Evolutionary conservation across 495 filamentous ascomycete species (phyloP).

Genomic region (Penicillium cataractarum): DNA sequence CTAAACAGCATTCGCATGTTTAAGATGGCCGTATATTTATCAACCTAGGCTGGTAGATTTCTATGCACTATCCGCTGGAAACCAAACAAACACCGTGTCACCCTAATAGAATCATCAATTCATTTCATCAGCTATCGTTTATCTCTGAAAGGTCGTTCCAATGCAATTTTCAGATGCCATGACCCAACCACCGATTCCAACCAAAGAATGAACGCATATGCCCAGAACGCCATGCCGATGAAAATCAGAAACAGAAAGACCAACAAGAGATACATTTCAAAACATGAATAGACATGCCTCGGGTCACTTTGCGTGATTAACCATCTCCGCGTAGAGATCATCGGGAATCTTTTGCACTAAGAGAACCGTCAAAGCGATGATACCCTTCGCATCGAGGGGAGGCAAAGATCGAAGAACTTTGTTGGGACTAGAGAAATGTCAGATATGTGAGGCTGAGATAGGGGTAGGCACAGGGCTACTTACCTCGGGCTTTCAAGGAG

Average conservation of each 20-base stretch:
- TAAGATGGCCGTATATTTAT: no score
- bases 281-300: neutral
- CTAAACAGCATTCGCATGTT: no score
- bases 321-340: constrained; percentile 85
- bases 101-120: constrained; percentile 34
- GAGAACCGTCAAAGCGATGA: constrained; percentile 77
- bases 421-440: constrained; percentile 67
- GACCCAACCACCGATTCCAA: constrained; percentile 8
- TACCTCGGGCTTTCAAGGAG: constrained; percentile 84
- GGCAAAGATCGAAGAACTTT: constrained; percentile 90
- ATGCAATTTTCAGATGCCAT: constrained; percentile 23
- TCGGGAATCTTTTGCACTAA: constrained; percentile 85
- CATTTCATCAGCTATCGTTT: constrained; percentile 27
- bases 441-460: constrained; percentile 16
- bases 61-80: neutral
- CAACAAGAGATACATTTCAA: neutral
- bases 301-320: constrained; percentile 76
- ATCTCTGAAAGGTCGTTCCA: constrained; percentile 20
- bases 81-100: no score
- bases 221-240: constrained; percentile 26
- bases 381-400: constrained; percentile 74
- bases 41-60: neutral
- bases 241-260: constrained; percentile 12
- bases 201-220: constrained; percentile 14
- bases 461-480: constrained; percentile 24